Conservation (phyloP, 2,329 filamentous ascomycete species). For the Fusarium euwallaceae region DNA sequence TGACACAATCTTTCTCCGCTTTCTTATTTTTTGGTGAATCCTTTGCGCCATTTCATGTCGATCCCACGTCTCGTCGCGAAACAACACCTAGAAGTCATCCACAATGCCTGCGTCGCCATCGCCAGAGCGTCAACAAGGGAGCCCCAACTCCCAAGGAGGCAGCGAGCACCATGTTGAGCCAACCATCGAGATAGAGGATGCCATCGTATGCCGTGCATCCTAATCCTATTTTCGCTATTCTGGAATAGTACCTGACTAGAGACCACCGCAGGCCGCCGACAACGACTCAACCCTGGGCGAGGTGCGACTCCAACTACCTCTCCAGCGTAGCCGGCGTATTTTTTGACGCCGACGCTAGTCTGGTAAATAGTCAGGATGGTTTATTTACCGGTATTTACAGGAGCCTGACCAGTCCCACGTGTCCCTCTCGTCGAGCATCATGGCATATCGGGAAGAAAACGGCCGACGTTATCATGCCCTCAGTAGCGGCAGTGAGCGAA, state of each 20-base stretch:
- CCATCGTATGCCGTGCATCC: not conserved
- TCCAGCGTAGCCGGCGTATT: not conserved
- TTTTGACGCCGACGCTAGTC: not conserved
- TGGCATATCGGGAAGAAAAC: not conserved
- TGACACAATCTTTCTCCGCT: not conserved
- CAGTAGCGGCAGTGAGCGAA: not conserved
- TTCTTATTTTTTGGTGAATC: not conserved
- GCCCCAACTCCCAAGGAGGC: not conserved
- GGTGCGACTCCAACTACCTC: not conserved
- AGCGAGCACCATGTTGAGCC: not conserved
- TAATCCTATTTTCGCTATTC: not conserved
- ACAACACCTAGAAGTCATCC: not conserved
- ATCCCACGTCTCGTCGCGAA: not conserved
- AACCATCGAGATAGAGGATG: not conserved
- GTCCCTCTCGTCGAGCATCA: not conserved
- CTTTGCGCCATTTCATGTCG: not conserved
- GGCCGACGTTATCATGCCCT: not conserved
- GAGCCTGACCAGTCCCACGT: not conserved
- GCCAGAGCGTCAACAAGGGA: not conserved
- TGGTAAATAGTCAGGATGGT: not conserved
- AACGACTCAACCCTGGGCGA: not conserved
- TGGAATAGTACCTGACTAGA: not conserved
- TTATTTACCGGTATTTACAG: not conserved
- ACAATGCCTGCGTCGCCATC: not conserved
- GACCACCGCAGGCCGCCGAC: not conserved